phyloP scores from a whole-genome alignment of 306 rosid species.

The Cicer bijugum region DNA sequence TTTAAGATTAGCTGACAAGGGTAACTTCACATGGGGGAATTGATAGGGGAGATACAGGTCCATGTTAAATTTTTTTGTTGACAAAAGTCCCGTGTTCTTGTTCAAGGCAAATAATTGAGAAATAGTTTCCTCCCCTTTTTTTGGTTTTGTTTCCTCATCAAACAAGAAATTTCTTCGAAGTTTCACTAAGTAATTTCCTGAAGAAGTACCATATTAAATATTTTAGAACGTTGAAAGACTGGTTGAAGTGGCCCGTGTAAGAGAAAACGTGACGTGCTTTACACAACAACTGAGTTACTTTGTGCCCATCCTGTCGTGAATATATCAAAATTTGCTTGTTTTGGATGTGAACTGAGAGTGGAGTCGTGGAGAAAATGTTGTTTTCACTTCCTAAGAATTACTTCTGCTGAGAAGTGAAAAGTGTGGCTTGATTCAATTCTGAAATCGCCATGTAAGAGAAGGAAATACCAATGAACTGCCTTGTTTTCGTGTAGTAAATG shows the following conservation, averaged over 20 bases:
- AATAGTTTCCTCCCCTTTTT: conserved; percentile 31
- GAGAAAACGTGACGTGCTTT: conserved; percentile 27
- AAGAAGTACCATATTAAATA: not conserved
- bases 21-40: conserved; percentile 42
- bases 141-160: not conserved
- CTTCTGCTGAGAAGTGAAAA: not conserved
- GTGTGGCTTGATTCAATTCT: not conserved
- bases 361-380: conserved; percentile 15
- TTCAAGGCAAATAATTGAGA: conserved; percentile 39
- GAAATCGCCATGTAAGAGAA: not conserved
- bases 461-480: not conserved
- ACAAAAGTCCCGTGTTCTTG: conserved; percentile 17
- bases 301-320: not conserved
- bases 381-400: conserved; percentile 18
- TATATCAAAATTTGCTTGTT: conserved; percentile 17
- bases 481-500: not conserved
- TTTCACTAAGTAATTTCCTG: conserved; percentile 22
- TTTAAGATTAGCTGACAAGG: conserved; percentile 30
- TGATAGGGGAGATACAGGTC: conserved; percentile 32
- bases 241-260: not conserved
- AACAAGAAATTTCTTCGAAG: conserved; percentile 46
- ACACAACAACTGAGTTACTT: not conserved
- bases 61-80: conserved; percentile 17
- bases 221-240: conserved; percentile 21
- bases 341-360: not conserved